These are phyloP conservation scores for Sarocladium kiliense DNA, from an alignment of 2,329 filamentous ascomycete genomes.

Conservation along the genomic window DNA sequence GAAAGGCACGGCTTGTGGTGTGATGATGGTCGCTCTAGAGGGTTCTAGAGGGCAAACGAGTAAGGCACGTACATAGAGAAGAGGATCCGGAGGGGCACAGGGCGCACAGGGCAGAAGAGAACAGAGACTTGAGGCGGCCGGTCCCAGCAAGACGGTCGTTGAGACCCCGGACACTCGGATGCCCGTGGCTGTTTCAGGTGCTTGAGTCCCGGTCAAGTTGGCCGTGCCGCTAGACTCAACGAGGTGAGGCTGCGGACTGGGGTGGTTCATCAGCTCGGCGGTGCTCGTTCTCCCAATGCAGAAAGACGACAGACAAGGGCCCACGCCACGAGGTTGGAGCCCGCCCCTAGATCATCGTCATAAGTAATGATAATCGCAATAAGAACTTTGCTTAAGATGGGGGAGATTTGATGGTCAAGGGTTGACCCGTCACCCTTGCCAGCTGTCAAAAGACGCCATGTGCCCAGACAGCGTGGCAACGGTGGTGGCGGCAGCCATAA, in stretches of 20 bases:
- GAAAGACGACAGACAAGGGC: background rate
- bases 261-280: conserved; percentile 1
- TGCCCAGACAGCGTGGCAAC: background rate
- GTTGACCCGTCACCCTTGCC: background rate
- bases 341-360: background rate
- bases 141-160: background rate
- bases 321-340: background rate
- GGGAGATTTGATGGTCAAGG: conserved; percentile 3
- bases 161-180: conserved; percentile 2
- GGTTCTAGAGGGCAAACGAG: background rate
- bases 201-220: background rate
- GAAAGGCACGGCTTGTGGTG: background rate
- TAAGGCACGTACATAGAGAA: background rate
- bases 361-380: background rate
- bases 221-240: background rate
- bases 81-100: background rate
- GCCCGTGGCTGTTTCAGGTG: conserved; percentile 7
- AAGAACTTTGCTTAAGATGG: too few species aligned
- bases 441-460: background rate
- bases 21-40: background rate
- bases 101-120: background rate
- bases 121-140: background rate
- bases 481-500: too few species aligned
- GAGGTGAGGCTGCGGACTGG: background rate
- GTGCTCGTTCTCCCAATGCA: background rate